These are phyloP conservation scores for Paraphaeosphaeria sporulosa DNA, from an alignment of 2,329 filamentous ascomycete species.

Conservation along the genomic window DNA sequence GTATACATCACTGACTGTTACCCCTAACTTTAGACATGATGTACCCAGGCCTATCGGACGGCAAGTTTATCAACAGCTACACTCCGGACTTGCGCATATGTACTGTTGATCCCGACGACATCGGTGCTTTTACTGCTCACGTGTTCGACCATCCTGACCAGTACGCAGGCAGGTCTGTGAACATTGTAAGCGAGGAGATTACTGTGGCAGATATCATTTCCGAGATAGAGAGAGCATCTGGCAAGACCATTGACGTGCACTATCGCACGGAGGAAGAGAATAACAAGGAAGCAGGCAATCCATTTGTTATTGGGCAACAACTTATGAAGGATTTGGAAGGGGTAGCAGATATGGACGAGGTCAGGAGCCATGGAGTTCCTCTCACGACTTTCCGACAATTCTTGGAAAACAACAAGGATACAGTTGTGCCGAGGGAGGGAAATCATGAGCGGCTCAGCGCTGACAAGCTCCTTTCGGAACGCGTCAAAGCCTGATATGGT, in stretches of 20 bases:
- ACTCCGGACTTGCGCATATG: slow-evolving; percentile 49
- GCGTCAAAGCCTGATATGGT: background rate
- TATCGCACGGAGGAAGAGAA: slow-evolving; percentile 54
- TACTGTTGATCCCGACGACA: slow-evolving; percentile 57
- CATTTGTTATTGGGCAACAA: slow-evolving; percentile 51
- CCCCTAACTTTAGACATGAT: too few relatives aligned
- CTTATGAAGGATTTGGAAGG: slow-evolving; percentile 45
- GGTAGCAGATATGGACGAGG: slow-evolving; percentile 44
- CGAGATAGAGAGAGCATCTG: slow-evolving; percentile 47
- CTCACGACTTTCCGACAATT: slow-evolving; percentile 56
- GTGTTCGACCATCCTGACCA: slow-evolving; percentile 53
- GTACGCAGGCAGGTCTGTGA: slow-evolving; percentile 53
- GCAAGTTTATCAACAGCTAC: slow-evolving; percentile 49
- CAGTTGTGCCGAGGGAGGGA: slow-evolving; percentile 3
- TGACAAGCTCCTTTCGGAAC: background rate
- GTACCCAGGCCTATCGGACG: slow-evolving; percentile 52
- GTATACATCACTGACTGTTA: too few relatives aligned
- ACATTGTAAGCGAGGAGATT: slow-evolving; percentile 53
- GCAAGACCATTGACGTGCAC: slow-evolving; percentile 42
- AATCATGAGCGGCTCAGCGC: background rate
- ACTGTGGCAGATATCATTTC: slow-evolving; percentile 47
- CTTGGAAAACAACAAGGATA: slow-evolving; percentile 26
- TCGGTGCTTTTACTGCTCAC: slow-evolving; percentile 55
- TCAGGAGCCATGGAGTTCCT: slow-evolving; percentile 50
- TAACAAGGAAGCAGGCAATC: slow-evolving; percentile 43